Percentiles rank a stretch among this genome's conserved stretches.
Conservation (phyloP, 352 stramenopile species). For the Phytophthora fragariaefolia region DNA sequence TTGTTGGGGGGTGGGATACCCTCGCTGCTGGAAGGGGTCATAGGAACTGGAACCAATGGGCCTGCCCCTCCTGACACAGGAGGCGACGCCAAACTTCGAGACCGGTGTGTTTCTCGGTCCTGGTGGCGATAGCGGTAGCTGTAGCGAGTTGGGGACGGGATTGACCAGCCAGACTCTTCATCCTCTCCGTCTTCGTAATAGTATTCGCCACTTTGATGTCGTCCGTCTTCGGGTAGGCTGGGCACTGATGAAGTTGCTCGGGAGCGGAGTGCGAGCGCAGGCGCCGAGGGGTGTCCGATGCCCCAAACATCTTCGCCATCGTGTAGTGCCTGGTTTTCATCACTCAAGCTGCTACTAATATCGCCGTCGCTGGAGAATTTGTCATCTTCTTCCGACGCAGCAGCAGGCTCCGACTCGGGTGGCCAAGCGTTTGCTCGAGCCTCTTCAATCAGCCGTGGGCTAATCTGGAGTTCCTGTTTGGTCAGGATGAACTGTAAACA, state of each 20-base stretch:
- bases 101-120: slow-evolving; percentile 21
- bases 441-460: slow-evolving; percentile 19
- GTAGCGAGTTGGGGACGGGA: slow-evolving; percentile 25
- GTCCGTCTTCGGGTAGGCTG: slow-evolving; percentile 18
- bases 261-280: slow-evolving; percentile 13
- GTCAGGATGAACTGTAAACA: slow-evolving; percentile 51
- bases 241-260: slow-evolving; percentile 25
- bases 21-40: slow-evolving; percentile 33
- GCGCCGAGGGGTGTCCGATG: slow-evolving; percentile 9
- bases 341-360: slow-evolving; percentile 24
- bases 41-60: slow-evolving; percentile 25
- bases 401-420: slow-evolving; percentile 15
- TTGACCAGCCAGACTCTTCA: slow-evolving; percentile 31
- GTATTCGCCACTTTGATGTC: slow-evolving; percentile 9
- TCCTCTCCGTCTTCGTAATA: slow-evolving; percentile 17
- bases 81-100: slow-evolving; percentile 16
- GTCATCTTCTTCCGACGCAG: slow-evolving; percentile 28
- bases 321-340: slow-evolving; percentile 31
- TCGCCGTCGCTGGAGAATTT: slow-evolving; percentile 38
- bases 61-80: slow-evolving; percentile 24
- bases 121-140: neutral
- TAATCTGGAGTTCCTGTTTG: slow-evolving; percentile 57
- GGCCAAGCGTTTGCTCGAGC: slow-evolving; percentile 24
- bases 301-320: slow-evolving; percentile 22
- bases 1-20: slow-evolving; percentile 22